Base-by-base conservation (phyloP, 2,329 filamentous ascomycete genomes). In the Exophiala aquamarina region DNA sequence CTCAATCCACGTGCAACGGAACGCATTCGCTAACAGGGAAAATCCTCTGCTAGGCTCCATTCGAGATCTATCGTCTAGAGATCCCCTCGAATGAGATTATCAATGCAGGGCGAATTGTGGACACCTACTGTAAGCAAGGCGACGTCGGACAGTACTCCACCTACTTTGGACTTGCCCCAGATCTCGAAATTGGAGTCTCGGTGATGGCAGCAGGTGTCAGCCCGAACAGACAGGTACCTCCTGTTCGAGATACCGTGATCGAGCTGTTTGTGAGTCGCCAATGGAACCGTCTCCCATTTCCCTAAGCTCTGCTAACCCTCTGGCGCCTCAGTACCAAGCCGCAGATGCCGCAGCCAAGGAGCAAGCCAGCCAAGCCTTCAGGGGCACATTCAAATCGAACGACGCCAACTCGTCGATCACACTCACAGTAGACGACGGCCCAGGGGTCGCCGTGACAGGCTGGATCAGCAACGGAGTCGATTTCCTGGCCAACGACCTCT, bases 41-140 rank as follows among this genome's bases (percentile, higher is more conserved):
- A 18, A 65, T 66, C 21, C 72, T 71, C 1, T 74, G 71, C 70
- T 70, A 72, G 13, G 44, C 43, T n/a, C 47, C 48, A 10, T 48
- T 38, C 37, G 45, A 48, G 26, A 48, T 48, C 38, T 48, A 41
- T 38, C 18, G 45, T n/a, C 19, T 28, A 8, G 32, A 35, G 6
- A 17, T 39, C 20, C 38, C 40, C 2, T 36, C 34, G 11, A 42
- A 48, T 31, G 26, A 26, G 10, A 38, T 48, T 31, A 35, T 43
- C 29, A 43, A 43, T 18, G 31, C 39, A 11, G 20, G 21, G 15
- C 45, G 45, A 6, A 48, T 48, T 13, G 45, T 48, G 11, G 45
- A 48, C 19, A 33, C 45, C 11, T 70, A 69, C 55, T 66, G 63
- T 19, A 67, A 66, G 43, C 48, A 58, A 2, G 65, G 66, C 9